Base-by-base conservation (phyloP, 129 eudicot genomes). In the Artemisia annua region DNA sequence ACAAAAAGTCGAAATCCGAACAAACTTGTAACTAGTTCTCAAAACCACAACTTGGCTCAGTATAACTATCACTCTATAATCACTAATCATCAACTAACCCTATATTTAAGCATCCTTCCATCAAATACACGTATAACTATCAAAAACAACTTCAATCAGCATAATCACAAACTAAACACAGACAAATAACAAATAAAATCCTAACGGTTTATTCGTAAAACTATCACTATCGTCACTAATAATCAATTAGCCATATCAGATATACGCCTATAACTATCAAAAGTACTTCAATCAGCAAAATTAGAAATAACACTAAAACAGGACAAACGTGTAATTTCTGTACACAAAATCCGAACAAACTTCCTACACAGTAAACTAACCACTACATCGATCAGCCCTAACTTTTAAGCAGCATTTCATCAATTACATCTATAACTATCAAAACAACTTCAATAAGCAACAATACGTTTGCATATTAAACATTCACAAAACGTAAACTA, bases 111-210 rank as follows among this genome's bases (percentile, higher is more conserved):
- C 22, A 62, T 49, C 28, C 28, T 19, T 26, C 17, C 32, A 62
- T 50, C 61, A 62, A 62, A 48, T 26, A 35, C 70, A 73, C 62
- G 8, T 52, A 73, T 48, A 18, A 73, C 11, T n/a, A 24, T 2
- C 50, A 26, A 62, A 62, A 48, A 35, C 70, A 73, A 48, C 12
- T 51, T 60, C 26, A 9, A 73, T 8, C 7, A 5, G 43, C 43
- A 35, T 5, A 10, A 22, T 4, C 49, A 26, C 46, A 63, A 35
- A 35, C 43, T 35, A 35, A 35, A 35, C 43, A 1, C 43, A 35
- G 8, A 35, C 43, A 35, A n/a, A 35, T 35, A 35, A 6, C 9
- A 1, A 35, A 35, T 35, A 35, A 35, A 35, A 39, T 30, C 1
- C 26, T 24, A 24, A 24, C 26, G 2, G 2, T 24, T 24, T 24